These are phyloP conservation scores for Podospora pseudoanserina DNA, from an alignment of 495 filamentous ascomycete genomes.

Conservation along the genomic window DNA sequence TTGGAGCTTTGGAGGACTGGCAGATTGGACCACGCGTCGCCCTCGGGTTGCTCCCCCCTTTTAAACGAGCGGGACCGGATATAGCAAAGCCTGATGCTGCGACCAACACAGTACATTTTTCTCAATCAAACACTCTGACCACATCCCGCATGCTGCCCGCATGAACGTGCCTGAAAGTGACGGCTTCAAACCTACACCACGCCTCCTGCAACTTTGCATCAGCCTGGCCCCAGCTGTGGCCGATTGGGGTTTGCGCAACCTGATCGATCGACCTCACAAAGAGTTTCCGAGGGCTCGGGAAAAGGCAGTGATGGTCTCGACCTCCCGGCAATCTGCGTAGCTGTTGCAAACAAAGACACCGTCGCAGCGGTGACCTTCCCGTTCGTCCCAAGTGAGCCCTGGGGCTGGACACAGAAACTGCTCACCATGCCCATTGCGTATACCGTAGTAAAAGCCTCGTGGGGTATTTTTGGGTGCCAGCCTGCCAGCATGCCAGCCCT, in stretches of 20 bases:
- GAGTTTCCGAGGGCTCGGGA: background rate
- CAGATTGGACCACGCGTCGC: background rate
- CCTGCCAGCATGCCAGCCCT: background rate
- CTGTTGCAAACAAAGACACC: background rate
- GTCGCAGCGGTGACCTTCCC: background rate
- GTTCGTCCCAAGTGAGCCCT: background rate
- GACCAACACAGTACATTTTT: background rate
- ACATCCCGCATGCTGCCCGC: background rate
- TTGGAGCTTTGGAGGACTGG: background rate
- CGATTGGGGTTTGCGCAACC: background rate
- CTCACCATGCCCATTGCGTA: background rate
- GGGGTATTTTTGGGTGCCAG: background rate
- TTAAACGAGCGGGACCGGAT: conserved; percentile 2
- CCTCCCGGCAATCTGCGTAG: background rate
- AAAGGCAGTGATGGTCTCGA: background rate
- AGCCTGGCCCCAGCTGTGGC: background rate
- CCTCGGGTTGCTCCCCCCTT: background rate
- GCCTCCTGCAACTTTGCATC: background rate
- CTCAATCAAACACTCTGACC: background rate
- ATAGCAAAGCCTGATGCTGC: background rate
- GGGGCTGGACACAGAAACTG: background rate
- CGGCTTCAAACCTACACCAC: background rate
- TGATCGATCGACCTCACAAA: background rate
- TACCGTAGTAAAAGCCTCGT: background rate
- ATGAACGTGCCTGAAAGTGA: background rate